Evolutionary conservation across 208 protist species (phyloP), one percentile per base, ranked within the genome.

Genomic region (Trypanosoma mega): DNA sequence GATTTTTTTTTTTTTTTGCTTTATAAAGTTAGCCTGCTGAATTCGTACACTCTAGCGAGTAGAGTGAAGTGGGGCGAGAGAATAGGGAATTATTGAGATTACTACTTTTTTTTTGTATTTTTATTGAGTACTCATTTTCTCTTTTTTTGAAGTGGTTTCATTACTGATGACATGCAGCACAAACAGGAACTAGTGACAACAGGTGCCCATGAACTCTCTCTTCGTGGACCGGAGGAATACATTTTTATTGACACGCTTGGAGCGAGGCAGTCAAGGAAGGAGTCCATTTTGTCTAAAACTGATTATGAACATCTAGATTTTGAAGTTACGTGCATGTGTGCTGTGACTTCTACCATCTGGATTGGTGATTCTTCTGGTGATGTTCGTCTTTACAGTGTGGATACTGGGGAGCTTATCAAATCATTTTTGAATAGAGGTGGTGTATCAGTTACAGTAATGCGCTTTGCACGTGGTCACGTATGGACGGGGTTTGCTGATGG

Each of bases 401-500:
- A 37, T 41, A 41, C 55, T n/a, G 43, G 55, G n/a, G 0, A 21
- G 16, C 0, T 51, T 12, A 31, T 51, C 29, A 39, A 1, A 31
- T 9, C 30, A 43, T 1, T 61, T 37, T 61, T 30, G 24, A 31
- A 51, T 30, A 1, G 20, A 11, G 51, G 43, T 30, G 55, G 29
- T 29, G 29, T 51, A 11, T n/a, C 55, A 52, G 43, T 51, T 27
- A 61, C 27, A 24, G 55, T 61, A 26, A 51, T 61, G 43, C 43
- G 55, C 43, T 8, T 16, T 27, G n/a, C 29, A 23, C 39, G 55
- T n/a, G 55, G 29, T 36, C 18, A 41, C 43, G 43, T 61, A 1
- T 61, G 55, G 55, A 21, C 24, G 23, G 55, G 55, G 20, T 61
- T 30, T 51, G 29, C 27, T n/a, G 55, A 61, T 36, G 55, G 55